phyloP scores from a whole-genome alignment of 208 protist species.

The Sergeia podlipaevii region DNA sequence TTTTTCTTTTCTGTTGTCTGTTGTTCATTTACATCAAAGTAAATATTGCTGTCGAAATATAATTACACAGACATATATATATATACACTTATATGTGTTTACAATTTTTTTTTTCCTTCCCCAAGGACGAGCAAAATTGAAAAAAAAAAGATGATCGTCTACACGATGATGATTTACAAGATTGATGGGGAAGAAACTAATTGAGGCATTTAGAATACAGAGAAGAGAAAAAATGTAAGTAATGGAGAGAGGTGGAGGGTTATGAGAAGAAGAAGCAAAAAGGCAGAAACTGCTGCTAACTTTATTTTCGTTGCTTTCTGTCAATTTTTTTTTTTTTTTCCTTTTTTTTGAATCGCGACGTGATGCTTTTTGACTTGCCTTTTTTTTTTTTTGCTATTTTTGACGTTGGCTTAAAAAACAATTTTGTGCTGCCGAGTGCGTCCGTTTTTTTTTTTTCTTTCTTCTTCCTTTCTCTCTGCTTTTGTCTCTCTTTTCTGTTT shows the following conservation, averaged over 20 bases:
- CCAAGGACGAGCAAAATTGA: constrained; percentile 5
- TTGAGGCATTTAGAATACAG: too few relatives aligned
- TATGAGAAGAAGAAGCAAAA: too few relatives aligned
- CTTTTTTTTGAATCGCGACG: constrained; percentile 3
- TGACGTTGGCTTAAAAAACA: neutral
- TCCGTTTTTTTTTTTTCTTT: constrained; percentile 1
- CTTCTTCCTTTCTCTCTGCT: neutral
- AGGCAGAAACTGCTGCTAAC: too few relatives aligned
- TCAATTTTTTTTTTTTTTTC: constrained; percentile 4
- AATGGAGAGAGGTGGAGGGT: too few relatives aligned
- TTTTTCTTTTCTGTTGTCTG: constrained; percentile 2
- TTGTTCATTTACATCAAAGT: neutral
- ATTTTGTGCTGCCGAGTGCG: neutral
- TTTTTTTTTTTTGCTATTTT: constrained; percentile 5
- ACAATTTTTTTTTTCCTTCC: too few relatives aligned
- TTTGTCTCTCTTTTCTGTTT: constrained; percentile 3
- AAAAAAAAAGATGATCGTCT: neutral
- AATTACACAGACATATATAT: constrained; percentile 11
- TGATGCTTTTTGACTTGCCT: constrained; percentile 3
- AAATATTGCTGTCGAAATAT: neutral
- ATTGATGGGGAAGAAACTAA: neutral
- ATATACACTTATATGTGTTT: neutral
- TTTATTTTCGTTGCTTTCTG: neutral
- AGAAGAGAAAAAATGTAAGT: too few relatives aligned
- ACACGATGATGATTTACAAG: neutral